Conservation (phyloP, 176 grass and related monocot genomes). For the Pharus latifolius region DNA sequence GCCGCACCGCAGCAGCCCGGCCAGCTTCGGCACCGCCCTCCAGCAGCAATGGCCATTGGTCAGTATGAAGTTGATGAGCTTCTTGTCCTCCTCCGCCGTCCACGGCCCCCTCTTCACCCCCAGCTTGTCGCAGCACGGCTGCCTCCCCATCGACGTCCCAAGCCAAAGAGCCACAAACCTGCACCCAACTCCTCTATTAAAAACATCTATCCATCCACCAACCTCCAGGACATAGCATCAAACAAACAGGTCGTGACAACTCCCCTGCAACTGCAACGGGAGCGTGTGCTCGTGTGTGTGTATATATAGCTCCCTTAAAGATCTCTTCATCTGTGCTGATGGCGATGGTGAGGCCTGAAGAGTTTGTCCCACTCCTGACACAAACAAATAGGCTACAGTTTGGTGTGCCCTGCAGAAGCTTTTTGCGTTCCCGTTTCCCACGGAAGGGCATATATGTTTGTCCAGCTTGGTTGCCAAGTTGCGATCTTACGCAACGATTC, state of each 20-base stretch:
- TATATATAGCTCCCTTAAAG: constrained; percentile 22
- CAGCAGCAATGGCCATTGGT: constrained; percentile 86
- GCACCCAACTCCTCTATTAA: neutral
- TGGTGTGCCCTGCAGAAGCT: neutral
- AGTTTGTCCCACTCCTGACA: no score
- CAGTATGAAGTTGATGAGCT: constrained; percentile 79
- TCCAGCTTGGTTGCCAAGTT: constrained; percentile 7
- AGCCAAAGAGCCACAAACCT: neutral
- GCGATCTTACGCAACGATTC: constrained; percentile 59
- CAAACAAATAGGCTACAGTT: constrained; percentile 25
- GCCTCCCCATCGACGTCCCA: constrained; percentile 44
- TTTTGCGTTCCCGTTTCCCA: constrained; percentile 9
- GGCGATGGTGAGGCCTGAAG: no score
- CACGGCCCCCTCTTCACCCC: constrained; percentile 80
- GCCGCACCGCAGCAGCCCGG: constrained; percentile 72
- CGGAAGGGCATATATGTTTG: neutral
- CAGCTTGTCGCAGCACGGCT: constrained; percentile 89
- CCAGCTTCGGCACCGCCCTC: constrained; percentile 83
- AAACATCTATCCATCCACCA: constrained; percentile 16
- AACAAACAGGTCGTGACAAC: constrained; percentile 17
- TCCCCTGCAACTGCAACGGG: constrained; percentile 26
- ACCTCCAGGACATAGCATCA: constrained; percentile 16
- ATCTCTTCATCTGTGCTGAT: neutral
- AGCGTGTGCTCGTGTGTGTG: neutral
- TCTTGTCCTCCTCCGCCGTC: constrained; percentile 84